These are phyloP conservation scores for Talaromyces sp. DNA, from an alignment of 2,329 filamentous ascomycete genomes.

Conservation along the genomic window DNA sequence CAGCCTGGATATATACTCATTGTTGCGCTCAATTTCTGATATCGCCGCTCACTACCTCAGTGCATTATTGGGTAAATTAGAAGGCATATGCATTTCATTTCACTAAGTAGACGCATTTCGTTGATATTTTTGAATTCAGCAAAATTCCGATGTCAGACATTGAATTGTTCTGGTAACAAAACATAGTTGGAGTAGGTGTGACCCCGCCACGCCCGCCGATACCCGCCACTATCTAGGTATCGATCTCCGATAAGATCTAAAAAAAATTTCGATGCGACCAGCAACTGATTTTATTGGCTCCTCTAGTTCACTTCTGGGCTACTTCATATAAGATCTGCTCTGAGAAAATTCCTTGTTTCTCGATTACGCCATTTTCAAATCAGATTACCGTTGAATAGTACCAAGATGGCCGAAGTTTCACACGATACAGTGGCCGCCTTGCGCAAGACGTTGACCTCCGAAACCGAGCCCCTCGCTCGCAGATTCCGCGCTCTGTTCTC, in stretches of 20 bases:
- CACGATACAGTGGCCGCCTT: conserved; percentile 43
- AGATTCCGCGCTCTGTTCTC: conserved; percentile 97
- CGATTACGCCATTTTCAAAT: too few species aligned
- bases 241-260: conserved; percentile 11
- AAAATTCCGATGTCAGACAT: background rate
- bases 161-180: background rate
- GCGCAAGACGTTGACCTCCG: conserved; percentile 73
- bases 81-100: background rate
- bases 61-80: too few species aligned
- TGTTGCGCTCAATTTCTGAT: background rate
- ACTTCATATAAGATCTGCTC: too few species aligned
- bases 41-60: too few species aligned
- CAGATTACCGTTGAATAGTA: background rate
- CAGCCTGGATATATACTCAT: background rate
- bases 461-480: conserved; percentile 75
- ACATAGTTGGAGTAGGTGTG: background rate
- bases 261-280: conserved; percentile 1
- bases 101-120: background rate
- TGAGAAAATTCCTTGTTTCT: too few species aligned
- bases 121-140: background rate
- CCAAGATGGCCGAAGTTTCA: conserved; percentile 19
- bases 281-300: background rate
- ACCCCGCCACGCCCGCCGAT: conserved; percentile 14
- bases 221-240: conserved; percentile 3
- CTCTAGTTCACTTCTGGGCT: background rate